Evolutionary conservation across 306 rosid genomes (phyloP).

Genomic region (Heteromeles arbutifolia): DNA sequence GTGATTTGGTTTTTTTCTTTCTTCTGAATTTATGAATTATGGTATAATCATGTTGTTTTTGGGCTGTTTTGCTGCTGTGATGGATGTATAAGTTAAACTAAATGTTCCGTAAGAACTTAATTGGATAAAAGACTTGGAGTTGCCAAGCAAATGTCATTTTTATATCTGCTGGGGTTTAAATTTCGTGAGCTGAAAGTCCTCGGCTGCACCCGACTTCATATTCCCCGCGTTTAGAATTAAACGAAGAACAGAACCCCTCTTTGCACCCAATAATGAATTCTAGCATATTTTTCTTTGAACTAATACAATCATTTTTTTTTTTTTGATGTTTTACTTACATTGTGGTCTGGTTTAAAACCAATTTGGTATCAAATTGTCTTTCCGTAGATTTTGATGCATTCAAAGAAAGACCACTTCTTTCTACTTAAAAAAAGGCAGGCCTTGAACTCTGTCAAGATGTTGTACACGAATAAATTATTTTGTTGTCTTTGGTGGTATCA

Average conservation of each 20-base stretch:
- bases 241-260: not conserved
- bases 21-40: not conserved
- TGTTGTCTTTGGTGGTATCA: not conserved
- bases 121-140: conserved; percentile 73
- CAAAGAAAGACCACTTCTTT: not conserved
- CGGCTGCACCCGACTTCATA: conserved; percentile 55
- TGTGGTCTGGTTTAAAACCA: not conserved
- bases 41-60: not conserved
- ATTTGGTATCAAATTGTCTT: not conserved
- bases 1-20: not conserved
- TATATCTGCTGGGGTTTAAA: conserved; percentile 53
- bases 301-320: not conserved
- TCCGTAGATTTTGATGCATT: not conserved
- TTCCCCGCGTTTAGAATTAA: conserved; percentile 39
- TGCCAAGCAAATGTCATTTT: conserved; percentile 82
- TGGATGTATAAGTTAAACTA: not conserved
- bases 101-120: conserved; percentile 34
- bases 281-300: not conserved
- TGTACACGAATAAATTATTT: not conserved
- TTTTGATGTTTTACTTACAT: not conserved
- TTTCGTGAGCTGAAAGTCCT: conserved; percentile 23
- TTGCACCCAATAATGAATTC: not conserved
- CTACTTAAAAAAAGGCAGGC: not conserved
- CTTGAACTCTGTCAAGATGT: not conserved
- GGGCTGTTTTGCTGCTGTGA: not conserved